Evolutionary conservation across 2,329 filamentous ascomycete genomes (phyloP).

Genomic region (Paecilomyces niveus): DNA sequence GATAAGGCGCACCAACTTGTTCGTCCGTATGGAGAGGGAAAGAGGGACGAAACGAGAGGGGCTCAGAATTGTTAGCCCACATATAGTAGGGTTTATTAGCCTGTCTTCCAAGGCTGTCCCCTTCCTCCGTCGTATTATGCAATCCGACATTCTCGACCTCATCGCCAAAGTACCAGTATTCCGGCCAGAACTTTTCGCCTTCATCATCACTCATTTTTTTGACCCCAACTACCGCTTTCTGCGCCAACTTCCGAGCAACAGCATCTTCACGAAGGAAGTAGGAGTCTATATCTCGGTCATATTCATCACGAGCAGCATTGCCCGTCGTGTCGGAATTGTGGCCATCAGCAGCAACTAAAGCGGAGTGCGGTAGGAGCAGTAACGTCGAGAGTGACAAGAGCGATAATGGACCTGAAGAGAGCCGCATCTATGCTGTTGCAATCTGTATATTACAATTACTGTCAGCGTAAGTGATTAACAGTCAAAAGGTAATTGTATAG

Average conservation of each 20-base stretch:
- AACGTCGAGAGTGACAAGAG: not conserved
- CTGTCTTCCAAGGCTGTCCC: not conserved
- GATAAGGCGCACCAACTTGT: slow-evolving; percentile 1
- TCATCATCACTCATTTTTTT: slow-evolving; percentile 40
- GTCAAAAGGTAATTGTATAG: not conserved
- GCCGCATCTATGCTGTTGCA: not conserved
- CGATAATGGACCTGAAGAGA: not conserved
- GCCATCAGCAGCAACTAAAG: not conserved
- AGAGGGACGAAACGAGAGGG: slow-evolving; percentile 10
- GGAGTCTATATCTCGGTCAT: not conserved
- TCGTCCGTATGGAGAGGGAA: slow-evolving; percentile 13
- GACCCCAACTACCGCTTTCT: slow-evolving; percentile 21
- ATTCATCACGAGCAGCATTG: not conserved
- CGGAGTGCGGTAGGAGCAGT: not conserved
- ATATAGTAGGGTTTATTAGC: not conserved
- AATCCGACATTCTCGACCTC: slow-evolving; percentile 8
- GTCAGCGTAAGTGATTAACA: not conserved
- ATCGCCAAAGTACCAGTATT: slow-evolving; percentile 37
- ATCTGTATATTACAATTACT: not conserved
- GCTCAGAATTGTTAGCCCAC: not conserved
- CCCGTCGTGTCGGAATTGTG: not conserved
- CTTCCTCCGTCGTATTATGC: not conserved
- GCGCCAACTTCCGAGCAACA: slow-evolving; percentile 21
- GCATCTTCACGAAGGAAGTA: slow-evolving; percentile 13
- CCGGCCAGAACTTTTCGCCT: slow-evolving; percentile 42